A percentile compares a stretch with the other conserved stretches of the same genome.
Evolutionary conservation across 345 rosid species (phyloP).

Genomic region (Hibiscus tridactylites): DNA sequence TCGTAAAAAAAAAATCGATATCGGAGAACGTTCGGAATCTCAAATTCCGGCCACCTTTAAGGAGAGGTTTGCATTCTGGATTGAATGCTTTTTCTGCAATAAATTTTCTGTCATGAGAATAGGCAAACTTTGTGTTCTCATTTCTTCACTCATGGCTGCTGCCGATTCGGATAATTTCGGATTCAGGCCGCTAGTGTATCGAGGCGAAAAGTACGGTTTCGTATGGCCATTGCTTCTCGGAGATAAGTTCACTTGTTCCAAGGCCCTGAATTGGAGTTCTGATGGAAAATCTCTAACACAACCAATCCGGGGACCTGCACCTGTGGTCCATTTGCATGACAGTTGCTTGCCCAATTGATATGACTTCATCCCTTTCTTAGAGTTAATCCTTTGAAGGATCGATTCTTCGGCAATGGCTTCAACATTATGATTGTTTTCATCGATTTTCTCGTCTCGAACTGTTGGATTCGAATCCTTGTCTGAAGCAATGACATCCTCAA

Average conservation of each 20-base stretch:
- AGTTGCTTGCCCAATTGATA: slow-evolving; percentile 77
- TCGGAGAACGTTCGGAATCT: too few species aligned
- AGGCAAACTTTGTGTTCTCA: slow-evolving; percentile 9
- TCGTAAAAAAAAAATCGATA: too few species aligned
- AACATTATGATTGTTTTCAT: slow-evolving; percentile 18
- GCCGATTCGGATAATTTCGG: neutral
- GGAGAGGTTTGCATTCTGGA: neutral
- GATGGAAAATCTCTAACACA: slow-evolving; percentile 83
- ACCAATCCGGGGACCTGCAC: slow-evolving; percentile 93
- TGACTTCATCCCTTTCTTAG: slow-evolving; percentile 19
- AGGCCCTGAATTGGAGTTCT: slow-evolving; percentile 68
- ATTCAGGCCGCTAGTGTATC: slow-evolving; percentile 9
- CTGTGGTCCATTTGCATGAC: slow-evolving; percentile 89
- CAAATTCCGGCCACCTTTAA: neutral
- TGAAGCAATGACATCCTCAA: slow-evolving; percentile 15
- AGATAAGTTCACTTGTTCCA: slow-evolving; percentile 80
- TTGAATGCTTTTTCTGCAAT: neutral
- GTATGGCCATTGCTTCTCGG: slow-evolving; percentile 35
- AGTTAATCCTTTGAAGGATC: slow-evolving; percentile 25
- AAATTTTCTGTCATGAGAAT: neutral
- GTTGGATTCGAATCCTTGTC: slow-evolving; percentile 9
- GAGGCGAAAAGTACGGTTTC: slow-evolving; percentile 21
- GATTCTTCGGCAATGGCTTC: slow-evolving; percentile 36
- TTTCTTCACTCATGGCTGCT: neutral
- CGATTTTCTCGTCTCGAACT: slow-evolving; percentile 14